Conservation (phyloP, 441 rosid species). For the Gossypium schwendimanii region DNA sequence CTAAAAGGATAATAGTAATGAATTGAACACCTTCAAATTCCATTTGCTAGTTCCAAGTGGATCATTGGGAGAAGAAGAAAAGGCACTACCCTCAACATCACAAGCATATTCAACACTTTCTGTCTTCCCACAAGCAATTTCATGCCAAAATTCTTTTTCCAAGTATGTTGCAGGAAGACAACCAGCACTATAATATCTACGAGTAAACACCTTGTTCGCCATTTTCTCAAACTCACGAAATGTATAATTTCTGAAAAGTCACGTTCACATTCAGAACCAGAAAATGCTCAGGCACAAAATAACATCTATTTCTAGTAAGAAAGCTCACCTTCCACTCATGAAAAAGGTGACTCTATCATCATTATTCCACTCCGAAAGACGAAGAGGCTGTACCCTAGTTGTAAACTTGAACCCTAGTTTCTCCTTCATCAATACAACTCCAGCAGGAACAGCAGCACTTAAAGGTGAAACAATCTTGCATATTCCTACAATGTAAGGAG, state of each 20-base stretch:
- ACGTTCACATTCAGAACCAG: slow-evolving; percentile 24
- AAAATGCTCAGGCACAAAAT: slow-evolving; percentile 2
- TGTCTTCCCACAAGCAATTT: slow-evolving; percentile 89
- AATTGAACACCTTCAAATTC: slow-evolving; percentile 84
- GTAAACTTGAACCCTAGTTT: slow-evolving; percentile 88
- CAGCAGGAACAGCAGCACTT: slow-evolving; percentile 86
- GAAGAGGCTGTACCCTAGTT: slow-evolving; percentile 95
- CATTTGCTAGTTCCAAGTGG: slow-evolving; percentile 94
- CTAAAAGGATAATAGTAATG: slow-evolving; percentile 16
- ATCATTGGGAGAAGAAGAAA: slow-evolving; percentile 77
- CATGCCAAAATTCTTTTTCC: slow-evolving; percentile 99
- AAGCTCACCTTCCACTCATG: slow-evolving; percentile 91
- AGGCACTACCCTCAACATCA: slow-evolving; percentile 99
- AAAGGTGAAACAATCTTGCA: slow-evolving; percentile 92
- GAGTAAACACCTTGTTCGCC: slow-evolving; percentile 92
- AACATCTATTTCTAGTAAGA: slow-evolving; percentile 7
- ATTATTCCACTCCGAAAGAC: slow-evolving; percentile 93
- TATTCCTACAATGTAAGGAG: slow-evolving; percentile 44
- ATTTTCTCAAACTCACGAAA: slow-evolving; percentile 95
- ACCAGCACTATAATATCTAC: slow-evolving; percentile 89
- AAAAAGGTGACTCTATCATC: slow-evolving; percentile 93
- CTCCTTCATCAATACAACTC: slow-evolving; percentile 80
- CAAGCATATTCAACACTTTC: slow-evolving; percentile 99
- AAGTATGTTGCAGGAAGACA: slow-evolving; percentile 78
- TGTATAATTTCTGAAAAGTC: slow-evolving; percentile 74